Evolutionary conservation across 2,329 filamentous ascomycete species (phyloP).

Genomic region (Lecanicillium sp.): DNA sequence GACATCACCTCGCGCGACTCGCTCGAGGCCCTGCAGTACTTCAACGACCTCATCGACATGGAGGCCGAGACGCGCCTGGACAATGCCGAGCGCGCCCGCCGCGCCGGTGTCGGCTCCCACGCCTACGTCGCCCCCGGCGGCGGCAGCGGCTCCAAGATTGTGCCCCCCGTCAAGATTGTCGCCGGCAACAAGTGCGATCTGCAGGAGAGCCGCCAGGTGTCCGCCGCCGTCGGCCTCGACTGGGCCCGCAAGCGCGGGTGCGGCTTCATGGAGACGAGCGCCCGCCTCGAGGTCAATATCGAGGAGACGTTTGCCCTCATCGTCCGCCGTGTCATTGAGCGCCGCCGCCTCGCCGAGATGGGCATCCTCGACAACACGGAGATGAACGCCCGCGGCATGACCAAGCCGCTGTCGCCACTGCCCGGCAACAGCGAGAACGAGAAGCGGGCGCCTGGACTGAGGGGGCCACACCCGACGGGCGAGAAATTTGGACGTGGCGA

Average conservation of each 20-base stretch:
- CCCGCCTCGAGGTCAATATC: slow-evolving; percentile 77
- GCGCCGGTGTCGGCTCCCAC: slow-evolving; percentile 26
- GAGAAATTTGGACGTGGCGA: slow-evolving; percentile 34
- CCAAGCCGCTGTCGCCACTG: slow-evolving; percentile 50
- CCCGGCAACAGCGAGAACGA: slow-evolving; percentile 30
- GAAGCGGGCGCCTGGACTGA: slow-evolving; percentile 38
- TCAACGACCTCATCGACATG: slow-evolving; percentile 78
- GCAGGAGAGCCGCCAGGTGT: slow-evolving; percentile 59
- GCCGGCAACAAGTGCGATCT: slow-evolving; percentile 84
- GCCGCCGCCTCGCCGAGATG: slow-evolving; percentile 40
- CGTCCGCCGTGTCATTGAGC: slow-evolving; percentile 53
- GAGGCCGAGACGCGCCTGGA: slow-evolving; percentile 64
- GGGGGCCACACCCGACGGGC: slow-evolving; percentile 35
- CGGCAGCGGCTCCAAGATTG: slow-evolving; percentile 36
- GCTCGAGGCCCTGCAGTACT: slow-evolving; percentile 66
- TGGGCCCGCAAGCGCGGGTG: slow-evolving; percentile 68
- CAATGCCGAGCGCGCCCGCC: slow-evolving; percentile 46
- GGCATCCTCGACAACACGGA: slow-evolving; percentile 33
- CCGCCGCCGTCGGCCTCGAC: slow-evolving; percentile 64
- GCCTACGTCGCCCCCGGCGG: slow-evolving; percentile 19
- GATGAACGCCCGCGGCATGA: slow-evolving; percentile 45
- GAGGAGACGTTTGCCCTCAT: slow-evolving; percentile 79
- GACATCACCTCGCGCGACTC: slow-evolving; percentile 69
- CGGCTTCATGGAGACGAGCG: slow-evolving; percentile 87
- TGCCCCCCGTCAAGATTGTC: slow-evolving; percentile 72